These are phyloP conservation scores for Hyparrhenia diplandra DNA, from an alignment of 176 grass and related monocot species.

Conservation along the genomic window DNA sequence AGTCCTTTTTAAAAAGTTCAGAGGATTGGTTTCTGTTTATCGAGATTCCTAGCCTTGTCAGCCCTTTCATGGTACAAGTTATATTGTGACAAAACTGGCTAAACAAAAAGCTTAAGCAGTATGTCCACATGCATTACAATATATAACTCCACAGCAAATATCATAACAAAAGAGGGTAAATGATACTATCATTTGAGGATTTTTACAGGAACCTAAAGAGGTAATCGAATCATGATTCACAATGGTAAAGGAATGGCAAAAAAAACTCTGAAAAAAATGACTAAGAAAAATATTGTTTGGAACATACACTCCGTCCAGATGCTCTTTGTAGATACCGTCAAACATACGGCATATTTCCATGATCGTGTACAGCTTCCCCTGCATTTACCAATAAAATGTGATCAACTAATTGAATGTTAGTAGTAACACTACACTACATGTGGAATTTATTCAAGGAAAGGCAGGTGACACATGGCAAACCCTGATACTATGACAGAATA, in stretches of 20 bases:
- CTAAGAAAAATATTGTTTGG: neutral
- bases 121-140: neutral
- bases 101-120: neutral
- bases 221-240: neutral
- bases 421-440: neutral
- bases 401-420: neutral
- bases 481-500: neutral
- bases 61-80: neutral
- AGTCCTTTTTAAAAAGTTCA: no score
- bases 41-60: neutral
- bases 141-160: neutral
- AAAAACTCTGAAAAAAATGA: neutral
- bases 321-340: conserved; percentile 82
- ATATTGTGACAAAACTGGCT: neutral
- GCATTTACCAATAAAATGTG: conserved; percentile 11
- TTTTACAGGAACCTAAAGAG: neutral
- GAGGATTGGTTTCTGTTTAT: no score
- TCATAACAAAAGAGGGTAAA: neutral
- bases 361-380: conserved; percentile 92
- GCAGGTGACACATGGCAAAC: neutral
- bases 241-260: neutral
- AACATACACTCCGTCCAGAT: conserved; percentile 75
- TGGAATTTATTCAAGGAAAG: neutral
- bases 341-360: conserved; percentile 93
- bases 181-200: neutral